Base-by-base conservation (phyloP, 78 protist genomes). In the Paulinella micropora region DNA sequence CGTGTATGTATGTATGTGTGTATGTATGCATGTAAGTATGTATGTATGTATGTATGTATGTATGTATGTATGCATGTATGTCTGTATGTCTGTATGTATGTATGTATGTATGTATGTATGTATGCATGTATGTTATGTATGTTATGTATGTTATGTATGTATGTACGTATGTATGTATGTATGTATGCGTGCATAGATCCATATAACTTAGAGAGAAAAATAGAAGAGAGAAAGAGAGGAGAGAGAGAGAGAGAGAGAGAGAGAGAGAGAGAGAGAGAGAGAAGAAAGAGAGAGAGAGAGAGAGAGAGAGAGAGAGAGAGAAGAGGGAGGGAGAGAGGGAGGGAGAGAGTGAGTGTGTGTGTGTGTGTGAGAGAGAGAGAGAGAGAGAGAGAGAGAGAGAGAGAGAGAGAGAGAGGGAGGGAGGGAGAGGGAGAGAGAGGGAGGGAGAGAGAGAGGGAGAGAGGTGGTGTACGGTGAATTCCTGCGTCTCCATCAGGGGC, bases 401-500 rank as follows among this genome's bases (percentile, higher is more conserved):
- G 15, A 23, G 37, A 51, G 6, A 15, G 15, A 51, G 73, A 51
- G 6, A 51, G 6, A 3, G 34, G 39, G n/a, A 3, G 9, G 15
- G 79, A 2, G 6, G 26, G 3, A 64, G 26, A 51, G 15, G 6
- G 15, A 51, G 6, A 51, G 6, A 15, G 15, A 51, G 73, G 15
- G 6, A 51, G 6, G 34, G 34, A 87, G n/a, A 3, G 9, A n/a
- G n/a, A 6, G 2, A 32, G 39, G 39, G 87, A 92, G 95, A 90
- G 15, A 96, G 64, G 15, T 69, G 88, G 3, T n/a, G 88, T 1
- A 86, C 96, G 26, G 39, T 73, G 39, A 88, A 39, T 51, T 67
- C 90, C 83, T 77, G 6, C 51, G 39, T 34, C 41, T 91, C 36
- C 67, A 92, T 94, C 69, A 98, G 93, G 37, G 99, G 98, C 3